A percentile compares a stretch with the other conserved stretches of the same genome.
phyloP scores from a whole-genome alignment of 495 filamentous ascomycete genomes.

The Xylaria grammica region DNA sequence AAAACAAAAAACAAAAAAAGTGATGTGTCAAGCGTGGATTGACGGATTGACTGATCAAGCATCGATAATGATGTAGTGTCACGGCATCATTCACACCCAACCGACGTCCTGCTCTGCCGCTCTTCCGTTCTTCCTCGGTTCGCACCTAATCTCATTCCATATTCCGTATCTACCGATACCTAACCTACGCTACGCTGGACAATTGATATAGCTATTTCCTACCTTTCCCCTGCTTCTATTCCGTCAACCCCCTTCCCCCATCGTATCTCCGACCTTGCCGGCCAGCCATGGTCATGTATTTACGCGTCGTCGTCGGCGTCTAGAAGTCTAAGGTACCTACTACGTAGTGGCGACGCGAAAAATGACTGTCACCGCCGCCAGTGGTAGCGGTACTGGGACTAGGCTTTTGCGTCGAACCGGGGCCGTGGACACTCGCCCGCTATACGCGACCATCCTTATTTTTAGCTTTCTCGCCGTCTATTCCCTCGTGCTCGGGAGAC shows the following conservation, averaged over 20 bases:
- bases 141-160: no score
- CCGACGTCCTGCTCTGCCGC: no score
- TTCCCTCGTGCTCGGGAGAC: conserved; percentile 33
- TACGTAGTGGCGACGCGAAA: neutral
- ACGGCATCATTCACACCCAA: neutral
- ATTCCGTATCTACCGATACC: no score
- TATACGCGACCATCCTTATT: conserved; percentile 42
- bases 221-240: no score
- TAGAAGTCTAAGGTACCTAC: neutral
- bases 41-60: neutral
- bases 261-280: no score
- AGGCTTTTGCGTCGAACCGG: conserved; percentile 16
- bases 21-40: neutral
- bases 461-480: conserved; percentile 44
- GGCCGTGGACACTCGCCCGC: conserved; percentile 42
- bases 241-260: no score
- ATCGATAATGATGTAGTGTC: neutral
- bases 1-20: neutral
- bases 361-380: conserved; percentile 9
- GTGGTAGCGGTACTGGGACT: neutral
- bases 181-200: no score
- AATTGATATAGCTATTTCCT: no score
- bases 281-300: no score
- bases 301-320: neutral
- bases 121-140: no score